A percentile compares a stretch with the other conserved stretches of the same genome.
Evolutionary conservation across 2,329 filamentous ascomycete species (phyloP).

Genomic region (Fusarium sacchari): DNA sequence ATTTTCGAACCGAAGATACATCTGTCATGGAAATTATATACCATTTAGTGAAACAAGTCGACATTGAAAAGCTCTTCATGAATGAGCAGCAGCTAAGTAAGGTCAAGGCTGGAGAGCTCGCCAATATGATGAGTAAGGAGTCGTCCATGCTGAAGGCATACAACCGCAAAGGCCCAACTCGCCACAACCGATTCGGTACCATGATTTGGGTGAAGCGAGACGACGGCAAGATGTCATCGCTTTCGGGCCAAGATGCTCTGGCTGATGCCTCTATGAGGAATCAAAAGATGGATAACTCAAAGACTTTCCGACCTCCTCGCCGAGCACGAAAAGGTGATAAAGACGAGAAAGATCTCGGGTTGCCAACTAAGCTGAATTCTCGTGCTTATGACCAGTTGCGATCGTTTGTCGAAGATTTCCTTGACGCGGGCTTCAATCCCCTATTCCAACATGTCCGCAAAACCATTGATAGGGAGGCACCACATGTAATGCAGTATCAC

Average conservation of each 20-base stretch:
- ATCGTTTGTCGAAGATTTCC: constrained; percentile 88
- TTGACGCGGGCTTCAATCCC: constrained; percentile 96
- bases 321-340: constrained; percentile 69
- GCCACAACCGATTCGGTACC: constrained; percentile 94
- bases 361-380: constrained; percentile 73
- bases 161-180: constrained; percentile 80
- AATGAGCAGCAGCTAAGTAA: constrained; percentile 76
- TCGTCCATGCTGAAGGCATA: constrained; percentile 82
- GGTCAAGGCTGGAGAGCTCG: constrained; percentile 77
- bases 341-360: constrained; percentile 79
- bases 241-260: constrained; percentile 89
- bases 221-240: constrained; percentile 82
- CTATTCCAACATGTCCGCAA: constrained; percentile 86
- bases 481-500: constrained; percentile 81
- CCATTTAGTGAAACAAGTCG: constrained; percentile 89
- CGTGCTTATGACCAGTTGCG: constrained; percentile 81
- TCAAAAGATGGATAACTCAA: constrained; percentile 88
- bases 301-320: constrained; percentile 87
- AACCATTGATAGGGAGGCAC: constrained; percentile 88
- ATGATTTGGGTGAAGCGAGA: constrained; percentile 97
- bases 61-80: constrained; percentile 86
- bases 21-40: constrained; percentile 93
- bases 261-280: constrained; percentile 77
- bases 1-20: constrained; percentile 89
- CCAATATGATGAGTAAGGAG: constrained; percentile 81